These are phyloP conservation scores for Fragaria iinumae DNA, from an alignment of 306 rosid species.

Conservation along the genomic window DNA sequence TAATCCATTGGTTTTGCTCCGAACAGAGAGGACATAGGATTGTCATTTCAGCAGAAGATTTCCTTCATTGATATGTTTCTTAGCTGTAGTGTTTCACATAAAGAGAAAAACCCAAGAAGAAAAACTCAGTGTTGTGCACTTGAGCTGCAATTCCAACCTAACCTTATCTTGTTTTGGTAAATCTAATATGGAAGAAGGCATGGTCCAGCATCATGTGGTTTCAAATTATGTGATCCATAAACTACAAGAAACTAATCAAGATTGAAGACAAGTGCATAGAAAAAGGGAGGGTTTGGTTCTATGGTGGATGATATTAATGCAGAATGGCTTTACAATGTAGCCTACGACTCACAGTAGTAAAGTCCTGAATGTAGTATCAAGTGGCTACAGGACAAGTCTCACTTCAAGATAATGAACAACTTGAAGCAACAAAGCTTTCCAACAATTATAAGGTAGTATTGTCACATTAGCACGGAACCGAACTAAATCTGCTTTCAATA, in stretches of 20 bases:
- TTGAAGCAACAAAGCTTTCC: not conserved
- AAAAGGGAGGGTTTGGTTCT: not conserved
- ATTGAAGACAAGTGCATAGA: not conserved
- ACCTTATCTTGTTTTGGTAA: not conserved
- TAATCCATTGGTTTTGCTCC: not conserved
- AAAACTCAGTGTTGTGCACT: not conserved
- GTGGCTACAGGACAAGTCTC: not conserved
- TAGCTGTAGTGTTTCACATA: not conserved
- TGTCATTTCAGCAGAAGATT: not conserved
- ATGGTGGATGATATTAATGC: not conserved
- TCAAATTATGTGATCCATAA: not conserved
- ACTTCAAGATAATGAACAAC: not conserved
- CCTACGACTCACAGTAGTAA: not conserved
- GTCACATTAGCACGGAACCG: not conserved
- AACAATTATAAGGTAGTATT: not conserved
- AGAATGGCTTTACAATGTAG: not conserved
- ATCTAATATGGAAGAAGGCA: not conserved
- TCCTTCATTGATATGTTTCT: not conserved
- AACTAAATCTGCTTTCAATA: no score
- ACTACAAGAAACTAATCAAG: not conserved
- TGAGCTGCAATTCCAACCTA: not conserved
- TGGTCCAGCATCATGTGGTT: slow-evolving; percentile 9
- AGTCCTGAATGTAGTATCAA: not conserved
- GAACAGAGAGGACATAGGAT: not conserved
- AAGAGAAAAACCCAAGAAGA: not conserved